These are phyloP conservation scores for Isoetes taiwanensis DNA, from an alignment of 75 land plant genomes.

Conservation along the genomic window DNA sequence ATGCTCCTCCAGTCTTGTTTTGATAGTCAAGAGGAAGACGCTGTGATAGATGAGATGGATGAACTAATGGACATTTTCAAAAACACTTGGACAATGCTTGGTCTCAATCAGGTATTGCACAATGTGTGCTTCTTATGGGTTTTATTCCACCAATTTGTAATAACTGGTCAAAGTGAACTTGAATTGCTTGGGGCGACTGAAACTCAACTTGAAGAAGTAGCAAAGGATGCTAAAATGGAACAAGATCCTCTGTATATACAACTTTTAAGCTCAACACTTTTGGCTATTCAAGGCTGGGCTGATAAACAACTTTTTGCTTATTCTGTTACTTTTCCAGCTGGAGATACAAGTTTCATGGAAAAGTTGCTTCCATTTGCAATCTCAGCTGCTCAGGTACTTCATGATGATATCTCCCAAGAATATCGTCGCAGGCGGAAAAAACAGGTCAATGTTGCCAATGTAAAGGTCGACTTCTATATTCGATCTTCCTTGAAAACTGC, in stretches of 20 bases:
- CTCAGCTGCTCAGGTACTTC: slow-evolving; percentile 58
- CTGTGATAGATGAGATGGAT: slow-evolving; percentile 70
- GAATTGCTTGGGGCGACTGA: slow-evolving; percentile 62
- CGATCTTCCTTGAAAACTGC: slow-evolving; percentile 78
- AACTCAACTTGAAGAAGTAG: slow-evolving; percentile 58
- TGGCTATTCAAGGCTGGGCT: slow-evolving; percentile 61
- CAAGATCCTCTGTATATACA: slow-evolving; percentile 49
- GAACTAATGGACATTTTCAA: slow-evolving; percentile 80
- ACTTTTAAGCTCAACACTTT: slow-evolving; percentile 53
- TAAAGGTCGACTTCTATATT: slow-evolving; percentile 70
- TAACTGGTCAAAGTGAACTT: slow-evolving; percentile 56
- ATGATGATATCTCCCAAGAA: slow-evolving; percentile 72
- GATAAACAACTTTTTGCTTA: slow-evolving; percentile 91
- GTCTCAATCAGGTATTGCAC: slow-evolving; percentile 64
- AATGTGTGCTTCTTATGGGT: slow-evolving; percentile 79
- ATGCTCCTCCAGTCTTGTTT: slow-evolving; percentile 64
- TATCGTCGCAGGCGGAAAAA: slow-evolving; percentile 55
- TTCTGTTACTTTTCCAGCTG: slow-evolving; percentile 67
- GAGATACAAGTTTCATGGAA: slow-evolving; percentile 55
- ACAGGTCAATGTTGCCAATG: slow-evolving; percentile 63
- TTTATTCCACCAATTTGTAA: slow-evolving; percentile 61
- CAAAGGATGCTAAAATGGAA: slow-evolving; percentile 69
- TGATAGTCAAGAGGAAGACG: slow-evolving; percentile 44
- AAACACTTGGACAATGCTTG: slow-evolving; percentile 83
- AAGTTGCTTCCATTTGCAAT: slow-evolving; percentile 57